Evolutionary conservation across 306 rosid genomes (phyloP).

Genomic region (Cyclanthera cordifolia): DNA sequence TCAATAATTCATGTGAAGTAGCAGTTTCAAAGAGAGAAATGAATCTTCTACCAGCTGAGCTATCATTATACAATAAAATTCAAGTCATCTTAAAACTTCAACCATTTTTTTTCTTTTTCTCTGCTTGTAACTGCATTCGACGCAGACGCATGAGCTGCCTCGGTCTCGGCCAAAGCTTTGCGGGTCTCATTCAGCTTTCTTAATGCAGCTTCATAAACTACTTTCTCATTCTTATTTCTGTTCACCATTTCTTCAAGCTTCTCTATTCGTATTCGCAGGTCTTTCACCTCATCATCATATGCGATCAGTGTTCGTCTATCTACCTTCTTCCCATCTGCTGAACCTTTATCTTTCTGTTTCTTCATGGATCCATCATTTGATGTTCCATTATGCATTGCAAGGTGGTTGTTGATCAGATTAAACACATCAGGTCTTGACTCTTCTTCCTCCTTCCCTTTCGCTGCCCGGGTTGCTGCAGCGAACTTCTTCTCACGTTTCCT

Average conservation of each 20-base stretch:
- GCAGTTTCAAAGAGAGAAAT: conserved; percentile 5
- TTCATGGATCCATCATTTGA: conserved; percentile 33
- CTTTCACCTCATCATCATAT: conserved; percentile 69
- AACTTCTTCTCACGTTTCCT: conserved; percentile 79
- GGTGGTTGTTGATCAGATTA: conserved; percentile 62
- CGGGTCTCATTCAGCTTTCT: conserved; percentile 64
- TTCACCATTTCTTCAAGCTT: conserved; percentile 86
- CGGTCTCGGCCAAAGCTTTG: conserved; percentile 57
- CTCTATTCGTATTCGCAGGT: conserved; percentile 43
- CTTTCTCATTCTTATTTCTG: conserved; percentile 66
- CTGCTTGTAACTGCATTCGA: conserved; percentile 63
- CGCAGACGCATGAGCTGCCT: conserved; percentile 72
- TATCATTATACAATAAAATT: conserved; percentile 9
- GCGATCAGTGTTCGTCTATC: conserved; percentile 62
- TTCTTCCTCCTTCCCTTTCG: conserved; percentile 57
- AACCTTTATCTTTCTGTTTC: conserved; percentile 46
- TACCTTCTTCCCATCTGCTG: conserved; percentile 50
- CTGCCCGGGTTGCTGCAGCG: conserved; percentile 45
- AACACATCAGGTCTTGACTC: conserved; percentile 56
- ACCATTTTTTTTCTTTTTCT: conserved; percentile 93
- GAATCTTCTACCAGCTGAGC: neutral
- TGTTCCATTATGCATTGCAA: conserved; percentile 51
- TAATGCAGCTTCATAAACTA: conserved; percentile 71
- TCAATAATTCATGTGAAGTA: neutral
- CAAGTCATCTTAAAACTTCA: conserved; percentile 49